Evolutionary conservation across 2,329 filamentous ascomycete genomes (phyloP).

Genomic region (Talaromyces verruculosus): DNA sequence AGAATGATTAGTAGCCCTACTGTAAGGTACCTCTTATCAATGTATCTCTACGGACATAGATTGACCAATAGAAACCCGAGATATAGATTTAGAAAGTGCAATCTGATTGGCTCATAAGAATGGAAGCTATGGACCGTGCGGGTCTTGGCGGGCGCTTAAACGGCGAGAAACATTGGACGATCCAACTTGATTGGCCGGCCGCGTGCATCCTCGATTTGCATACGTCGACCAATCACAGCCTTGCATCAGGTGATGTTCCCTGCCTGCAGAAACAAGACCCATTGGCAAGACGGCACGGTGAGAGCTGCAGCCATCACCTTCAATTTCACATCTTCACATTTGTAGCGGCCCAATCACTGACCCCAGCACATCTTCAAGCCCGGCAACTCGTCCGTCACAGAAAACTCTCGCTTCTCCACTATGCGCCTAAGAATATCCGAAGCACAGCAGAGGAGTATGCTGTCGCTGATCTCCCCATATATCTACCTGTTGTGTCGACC

Average conservation of each 20-base stretch:
- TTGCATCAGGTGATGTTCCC: background rate
- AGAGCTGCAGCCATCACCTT: conserved; percentile 14
- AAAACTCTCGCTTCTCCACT: conserved; percentile 8
- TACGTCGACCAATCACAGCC: conserved; percentile 7
- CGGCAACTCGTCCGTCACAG: conserved; percentile 12
- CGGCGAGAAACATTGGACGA: conserved; percentile 13
- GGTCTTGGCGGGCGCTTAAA: conserved; percentile 18
- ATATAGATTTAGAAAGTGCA: too few species aligned
- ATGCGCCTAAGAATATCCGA: conserved; percentile 10
- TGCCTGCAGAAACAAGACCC: background rate
- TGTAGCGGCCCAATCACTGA: conserved; percentile 14
- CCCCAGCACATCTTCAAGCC: conserved; percentile 12
- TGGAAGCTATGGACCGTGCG: conserved; percentile 16
- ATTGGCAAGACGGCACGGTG: conserved; percentile 9
- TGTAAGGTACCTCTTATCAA: background rate
- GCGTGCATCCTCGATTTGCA: background rate
- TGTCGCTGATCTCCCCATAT: conserved; percentile 10
- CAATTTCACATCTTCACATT: conserved; percentile 17
- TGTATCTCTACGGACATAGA: background rate
- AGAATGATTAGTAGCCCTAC: background rate
- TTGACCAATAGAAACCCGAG: background rate
- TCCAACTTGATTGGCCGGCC: background rate
- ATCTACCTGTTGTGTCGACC: conserved; percentile 6
- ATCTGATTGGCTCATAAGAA: background rate
- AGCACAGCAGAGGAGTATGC: background rate